A percentile compares a stretch with the other conserved stretches of the same genome.
These are phyloP conservation scores for Zygotorulaspora florentina DNA, from an alignment of 805 yeast genomes.

Conservation along the genomic window DNA sequence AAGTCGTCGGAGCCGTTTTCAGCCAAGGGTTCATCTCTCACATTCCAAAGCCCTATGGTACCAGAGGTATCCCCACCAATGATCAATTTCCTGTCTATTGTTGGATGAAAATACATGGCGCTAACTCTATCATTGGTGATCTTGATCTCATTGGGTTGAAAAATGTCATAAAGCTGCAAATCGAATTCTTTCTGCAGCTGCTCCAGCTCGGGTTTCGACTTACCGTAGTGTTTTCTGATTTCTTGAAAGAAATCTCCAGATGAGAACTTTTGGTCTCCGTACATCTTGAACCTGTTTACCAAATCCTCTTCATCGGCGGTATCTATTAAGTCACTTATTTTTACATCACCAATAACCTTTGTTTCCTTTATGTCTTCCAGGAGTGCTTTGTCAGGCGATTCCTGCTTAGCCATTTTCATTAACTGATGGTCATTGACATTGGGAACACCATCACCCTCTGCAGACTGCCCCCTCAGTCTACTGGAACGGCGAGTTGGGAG, in stretches of 20 bases:
- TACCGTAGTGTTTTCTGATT: slow-evolving; percentile 38
- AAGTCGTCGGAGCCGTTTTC: slow-evolving; percentile 37
- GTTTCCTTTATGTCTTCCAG: slow-evolving; percentile 50
- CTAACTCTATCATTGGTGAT: slow-evolving; percentile 68
- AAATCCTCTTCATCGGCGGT: slow-evolving; percentile 37
- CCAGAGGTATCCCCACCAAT: slow-evolving; percentile 92
- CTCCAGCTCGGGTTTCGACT: slow-evolving; percentile 40
- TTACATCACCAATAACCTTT: slow-evolving; percentile 62
- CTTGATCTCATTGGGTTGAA: slow-evolving; percentile 67
- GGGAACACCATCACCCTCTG: slow-evolving; percentile 41
- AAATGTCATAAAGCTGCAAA: slow-evolving; percentile 49
- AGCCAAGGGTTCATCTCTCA: slow-evolving; percentile 33
- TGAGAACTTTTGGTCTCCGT: slow-evolving; percentile 41
- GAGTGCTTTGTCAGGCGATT: slow-evolving; percentile 37
- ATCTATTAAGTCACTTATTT: slow-evolving; percentile 53
- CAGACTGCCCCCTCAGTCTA: slow-evolving; percentile 69
- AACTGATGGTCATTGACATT: slow-evolving; percentile 26
- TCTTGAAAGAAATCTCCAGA: slow-evolving; percentile 68
- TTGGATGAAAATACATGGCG: slow-evolving; percentile 72
- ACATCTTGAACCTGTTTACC: slow-evolving; percentile 30
- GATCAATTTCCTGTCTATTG: slow-evolving; percentile 54
- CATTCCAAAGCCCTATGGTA: slow-evolving; percentile 83
- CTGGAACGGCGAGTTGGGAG: slow-evolving; percentile 72
- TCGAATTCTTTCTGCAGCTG: slow-evolving; percentile 51
- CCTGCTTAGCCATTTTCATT: slow-evolving; percentile 18